Evolutionary conservation across 2,329 filamentous ascomycete species (phyloP).

Genomic region (Aspergillus oerlinghausenensis): DNA sequence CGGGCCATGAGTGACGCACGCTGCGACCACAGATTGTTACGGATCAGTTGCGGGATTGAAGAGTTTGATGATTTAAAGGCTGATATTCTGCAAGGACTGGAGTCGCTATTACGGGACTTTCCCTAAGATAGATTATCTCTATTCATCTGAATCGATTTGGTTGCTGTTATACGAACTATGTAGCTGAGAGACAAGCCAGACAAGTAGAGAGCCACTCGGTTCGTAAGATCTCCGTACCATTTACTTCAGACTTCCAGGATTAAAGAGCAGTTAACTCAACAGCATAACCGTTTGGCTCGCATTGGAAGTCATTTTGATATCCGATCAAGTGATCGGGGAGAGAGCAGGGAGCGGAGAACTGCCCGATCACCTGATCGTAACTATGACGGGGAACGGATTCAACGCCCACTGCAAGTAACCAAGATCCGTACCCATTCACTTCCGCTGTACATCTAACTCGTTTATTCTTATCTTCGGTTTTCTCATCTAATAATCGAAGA

Average conservation of each 20-base stretch:
- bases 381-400: not conserved
- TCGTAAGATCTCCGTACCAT: not conserved
- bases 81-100: slow-evolving; percentile 67
- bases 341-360: not conserved
- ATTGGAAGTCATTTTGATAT: not conserved
- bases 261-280: too few species aligned
- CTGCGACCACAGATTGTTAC: slow-evolving; percentile 67
- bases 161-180: not conserved
- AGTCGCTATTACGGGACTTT: slow-evolving; percentile 14
- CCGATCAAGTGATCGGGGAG: not conserved
- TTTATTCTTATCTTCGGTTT: too few species aligned
- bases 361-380: not conserved
- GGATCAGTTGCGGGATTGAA: slow-evolving; percentile 83
- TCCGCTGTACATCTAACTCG: too few species aligned
- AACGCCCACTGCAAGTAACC: not conserved
- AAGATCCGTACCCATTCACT: too few species aligned
- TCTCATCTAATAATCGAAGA: too few species aligned
- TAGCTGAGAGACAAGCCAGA: not conserved
- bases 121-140: not conserved
- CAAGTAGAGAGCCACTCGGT: not conserved
- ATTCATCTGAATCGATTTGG: not conserved
- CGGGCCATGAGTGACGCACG: slow-evolving; percentile 73
- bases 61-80: slow-evolving; percentile 72
- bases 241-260: too few species aligned
- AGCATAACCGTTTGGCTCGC: too few species aligned